Evolutionary conservation across 2,329 filamentous ascomycete genomes (phyloP).

Genomic region (Fusarium sp.): DNA sequence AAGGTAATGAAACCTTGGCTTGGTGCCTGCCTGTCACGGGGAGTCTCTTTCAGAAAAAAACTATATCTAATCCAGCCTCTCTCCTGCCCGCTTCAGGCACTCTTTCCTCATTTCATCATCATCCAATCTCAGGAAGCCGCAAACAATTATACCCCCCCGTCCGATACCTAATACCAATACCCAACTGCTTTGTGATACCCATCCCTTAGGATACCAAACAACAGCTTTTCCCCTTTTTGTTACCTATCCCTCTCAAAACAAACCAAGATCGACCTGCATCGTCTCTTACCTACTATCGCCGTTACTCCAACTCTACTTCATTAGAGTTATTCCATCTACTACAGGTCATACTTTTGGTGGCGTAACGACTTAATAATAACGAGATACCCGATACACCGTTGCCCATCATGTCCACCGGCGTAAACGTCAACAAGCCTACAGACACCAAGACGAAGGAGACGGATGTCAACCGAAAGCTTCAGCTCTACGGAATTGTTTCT

Average conservation of each 20-base stretch:
- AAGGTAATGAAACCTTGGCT: constrained; percentile 18
- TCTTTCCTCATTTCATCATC: constrained; percentile 32
- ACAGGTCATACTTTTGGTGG: constrained; percentile 15
- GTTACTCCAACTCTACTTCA: constrained; percentile 10
- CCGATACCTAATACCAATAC: constrained; percentile 43
- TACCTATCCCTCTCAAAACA: constrained; percentile 14
- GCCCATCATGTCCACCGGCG: constrained; percentile 57
- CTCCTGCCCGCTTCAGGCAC: constrained; percentile 15
- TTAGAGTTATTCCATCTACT: constrained; percentile 16
- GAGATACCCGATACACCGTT: constrained; percentile 30
- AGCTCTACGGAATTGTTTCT: constrained; percentile 90
- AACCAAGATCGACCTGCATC: constrained; percentile 19
- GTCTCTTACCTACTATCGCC: constrained; percentile 14
- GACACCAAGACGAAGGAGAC: constrained; percentile 83
- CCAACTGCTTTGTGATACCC: constrained; percentile 52
- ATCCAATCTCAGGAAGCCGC: constrained; percentile 22
- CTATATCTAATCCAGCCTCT: constrained; percentile 50
- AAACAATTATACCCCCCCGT: constrained; percentile 37
- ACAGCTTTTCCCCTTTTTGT: constrained; percentile 30
- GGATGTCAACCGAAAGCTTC: constrained; percentile 93
- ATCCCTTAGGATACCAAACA: constrained; percentile 43
- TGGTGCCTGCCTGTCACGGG: constrained; percentile 39
- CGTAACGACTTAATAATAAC: constrained; percentile 38
- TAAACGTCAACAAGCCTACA: constrained; percentile 79
- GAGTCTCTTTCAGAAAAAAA: constrained; percentile 29